Base-by-base conservation (phyloP, 2,329 filamentous ascomycete species). In the Aspergillus tanneri region DNA sequence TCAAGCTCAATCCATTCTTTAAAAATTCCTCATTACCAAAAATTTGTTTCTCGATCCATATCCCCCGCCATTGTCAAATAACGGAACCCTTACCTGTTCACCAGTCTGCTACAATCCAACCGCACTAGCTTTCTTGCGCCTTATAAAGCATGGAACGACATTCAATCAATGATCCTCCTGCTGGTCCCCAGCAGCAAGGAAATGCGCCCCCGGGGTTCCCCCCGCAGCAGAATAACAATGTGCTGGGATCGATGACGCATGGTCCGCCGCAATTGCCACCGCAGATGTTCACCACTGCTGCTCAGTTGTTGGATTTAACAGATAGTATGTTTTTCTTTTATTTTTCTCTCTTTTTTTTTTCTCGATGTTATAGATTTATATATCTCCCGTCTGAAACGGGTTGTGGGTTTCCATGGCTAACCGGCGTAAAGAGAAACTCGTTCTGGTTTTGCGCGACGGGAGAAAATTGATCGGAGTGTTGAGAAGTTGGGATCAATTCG, bases 281-380 rank as follows among this genome's bases (percentile, higher is more conserved):
- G 50, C 92, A 99, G 77, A 96, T 97, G 87, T 99, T 99, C 75
- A 95, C 93, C 14, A 99, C 93, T 24, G 93, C 93, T 24, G 91
- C 93, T 46, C 93, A 97, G 76, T 78, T 99, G 50, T 77, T 99
- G 50, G 93, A 99, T 69, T 80, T 99, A 64, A 97, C 93, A 62
- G 93, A 99, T 76, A 99, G 92, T 97, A 83, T 77, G 88, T 63
- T 23, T 11, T 3, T 24, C 2, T 19, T 14, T 12, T 9, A 18
- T 25, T 11, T 12, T n/a, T n/a, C n/a, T n/a, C n/a, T n/a, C n/a
- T n/a, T n/a, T n/a, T n/a, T n/a, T n/a, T n/a, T n/a, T n/a, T n/a
- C n/a, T n/a, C n/a, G n/a, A n/a, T n/a, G n/a, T n/a, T n/a, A n/a
- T n/a, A n/a, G n/a, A n/a, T n/a, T n/a, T n/a, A n/a, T n/a, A n/a